A percentile compares a stretch with the other conserved stretches of the same genome.
Conservation (phyloP, 1,284 basidiomycete genomes). For the Cryptococcus amylolentus region DNA sequence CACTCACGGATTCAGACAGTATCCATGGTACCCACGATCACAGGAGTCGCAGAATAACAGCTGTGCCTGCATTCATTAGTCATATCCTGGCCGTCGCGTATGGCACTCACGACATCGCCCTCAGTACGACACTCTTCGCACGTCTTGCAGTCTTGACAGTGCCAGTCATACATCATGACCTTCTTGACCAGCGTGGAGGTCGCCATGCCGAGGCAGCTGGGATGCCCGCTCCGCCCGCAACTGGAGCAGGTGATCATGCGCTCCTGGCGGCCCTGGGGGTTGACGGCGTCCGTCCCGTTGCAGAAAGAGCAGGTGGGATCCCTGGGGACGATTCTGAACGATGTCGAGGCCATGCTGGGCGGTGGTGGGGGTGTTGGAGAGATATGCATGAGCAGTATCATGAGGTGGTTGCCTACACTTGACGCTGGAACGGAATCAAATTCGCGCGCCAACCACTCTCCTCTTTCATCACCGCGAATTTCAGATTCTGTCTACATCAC, state of each 20-base stretch:
- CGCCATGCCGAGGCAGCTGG: slow-evolving; percentile 64
- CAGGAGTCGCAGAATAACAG: slow-evolving; percentile 93
- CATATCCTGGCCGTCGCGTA: not conserved
- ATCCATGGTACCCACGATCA: slow-evolving; percentile 92
- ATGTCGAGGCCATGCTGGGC: no score
- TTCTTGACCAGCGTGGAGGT: slow-evolving; percentile 54
- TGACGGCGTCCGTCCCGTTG: slow-evolving; percentile 22
- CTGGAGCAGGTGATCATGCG: slow-evolving; percentile 37
- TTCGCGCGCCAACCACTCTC: no score
- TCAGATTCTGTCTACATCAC: no score
- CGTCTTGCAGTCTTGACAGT: slow-evolving; percentile 87
- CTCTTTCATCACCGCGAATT: no score
- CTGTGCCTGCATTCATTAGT: slow-evolving; percentile 56
- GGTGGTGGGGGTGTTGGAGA: no score
- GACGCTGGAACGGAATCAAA: no score
- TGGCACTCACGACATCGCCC: slow-evolving; percentile 75
- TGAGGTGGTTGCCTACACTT: no score
- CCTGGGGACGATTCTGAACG: no score
- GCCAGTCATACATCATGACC: slow-evolving; percentile 72
- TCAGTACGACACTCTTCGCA: slow-evolving; percentile 85
- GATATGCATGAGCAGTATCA: no score
- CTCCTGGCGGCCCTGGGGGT: slow-evolving; percentile 24
- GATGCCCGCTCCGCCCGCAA: slow-evolving; percentile 56
- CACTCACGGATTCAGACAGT: slow-evolving; percentile 69
- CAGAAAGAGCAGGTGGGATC: slow-evolving; percentile 31